These are phyloP conservation scores for Selaginella tamariscina DNA, from an alignment of 75 land plant genomes.

Conservation along the genomic window DNA sequence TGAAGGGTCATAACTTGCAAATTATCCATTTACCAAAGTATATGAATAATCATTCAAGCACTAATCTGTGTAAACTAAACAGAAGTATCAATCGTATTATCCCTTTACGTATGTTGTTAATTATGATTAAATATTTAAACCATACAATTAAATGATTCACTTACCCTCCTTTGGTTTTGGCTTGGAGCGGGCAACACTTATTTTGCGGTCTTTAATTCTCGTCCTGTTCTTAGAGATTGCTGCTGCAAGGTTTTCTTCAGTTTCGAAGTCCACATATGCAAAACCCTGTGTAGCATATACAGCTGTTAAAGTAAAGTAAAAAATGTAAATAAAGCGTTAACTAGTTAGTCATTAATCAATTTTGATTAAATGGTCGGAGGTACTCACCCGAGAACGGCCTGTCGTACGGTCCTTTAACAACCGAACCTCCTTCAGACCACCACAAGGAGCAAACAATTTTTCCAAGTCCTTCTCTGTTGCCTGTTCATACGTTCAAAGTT, in stretches of 20 bases:
- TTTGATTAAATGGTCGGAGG: background rate
- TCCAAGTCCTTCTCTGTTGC: conserved; percentile 51
- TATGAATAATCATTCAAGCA: conserved; percentile 15
- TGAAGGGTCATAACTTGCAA: too few relatives aligned
- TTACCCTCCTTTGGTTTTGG: conserved; percentile 26
- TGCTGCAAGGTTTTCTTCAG: conserved; percentile 58
- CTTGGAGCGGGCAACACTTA: conserved; percentile 72
- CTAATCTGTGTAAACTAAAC: background rate
- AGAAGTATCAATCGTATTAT: background rate
- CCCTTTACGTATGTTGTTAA: background rate
- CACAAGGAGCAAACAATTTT: conserved; percentile 51
- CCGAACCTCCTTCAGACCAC: conserved; percentile 64
- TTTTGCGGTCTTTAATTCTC: conserved; percentile 41
- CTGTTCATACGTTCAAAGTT: conserved; percentile 23
- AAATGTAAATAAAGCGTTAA: too few relatives aligned
- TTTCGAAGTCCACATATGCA: conserved; percentile 83
- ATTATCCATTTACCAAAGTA: too few relatives aligned
- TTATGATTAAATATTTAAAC: background rate
- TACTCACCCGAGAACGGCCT: conserved; percentile 58
- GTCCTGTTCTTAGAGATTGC: conserved; percentile 60
- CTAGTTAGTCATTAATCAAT: background rate
- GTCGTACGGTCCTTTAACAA: conserved; percentile 56
- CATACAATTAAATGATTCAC: background rate
- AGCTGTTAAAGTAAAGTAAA: too few relatives aligned
- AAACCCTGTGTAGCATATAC: conserved; percentile 54